Evolutionary conservation across 345 rosid species (phyloP).

Genomic region (Linum trigynum): DNA sequence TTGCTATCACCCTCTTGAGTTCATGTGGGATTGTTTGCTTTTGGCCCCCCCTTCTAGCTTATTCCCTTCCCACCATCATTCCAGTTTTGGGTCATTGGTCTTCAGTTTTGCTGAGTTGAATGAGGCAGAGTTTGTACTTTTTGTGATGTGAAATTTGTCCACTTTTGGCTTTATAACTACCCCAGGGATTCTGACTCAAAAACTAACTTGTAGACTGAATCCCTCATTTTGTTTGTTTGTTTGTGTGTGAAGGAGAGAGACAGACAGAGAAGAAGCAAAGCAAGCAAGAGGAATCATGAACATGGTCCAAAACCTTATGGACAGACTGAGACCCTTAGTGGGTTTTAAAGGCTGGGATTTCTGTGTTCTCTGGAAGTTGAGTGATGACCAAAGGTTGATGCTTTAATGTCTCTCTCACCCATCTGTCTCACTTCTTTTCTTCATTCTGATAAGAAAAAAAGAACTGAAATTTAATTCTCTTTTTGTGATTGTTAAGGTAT

Average conservation of each 20-base stretch:
- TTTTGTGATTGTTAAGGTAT: constrained; percentile 17
- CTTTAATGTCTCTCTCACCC: constrained; percentile 7
- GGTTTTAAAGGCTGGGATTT: constrained; percentile 71
- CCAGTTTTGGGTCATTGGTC: neutral
- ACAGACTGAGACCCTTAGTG: constrained; percentile 58
- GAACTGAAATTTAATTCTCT: neutral
- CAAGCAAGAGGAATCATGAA: constrained; percentile 19
- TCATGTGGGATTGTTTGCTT: neutral
- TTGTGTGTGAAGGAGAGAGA: neutral
- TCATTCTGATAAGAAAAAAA: too few species aligned
- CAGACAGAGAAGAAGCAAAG: neutral
- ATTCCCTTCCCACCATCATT: neutral
- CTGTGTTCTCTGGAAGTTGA: constrained; percentile 71
- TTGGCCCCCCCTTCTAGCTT: neutral
- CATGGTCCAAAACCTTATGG: constrained; percentile 44
- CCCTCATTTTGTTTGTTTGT: neutral
- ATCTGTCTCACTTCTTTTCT: neutral
- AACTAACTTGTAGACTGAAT: neutral
- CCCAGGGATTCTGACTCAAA: neutral
- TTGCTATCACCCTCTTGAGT: neutral
- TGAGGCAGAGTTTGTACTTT: neutral
- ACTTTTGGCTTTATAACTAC: neutral
- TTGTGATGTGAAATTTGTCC: neutral
- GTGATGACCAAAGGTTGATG: constrained; percentile 65
- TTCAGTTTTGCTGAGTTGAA: neutral